These are phyloP conservation scores for Starmerella roubikii DNA, from an alignment of 805 yeast genomes.

Conservation along the genomic window DNA sequence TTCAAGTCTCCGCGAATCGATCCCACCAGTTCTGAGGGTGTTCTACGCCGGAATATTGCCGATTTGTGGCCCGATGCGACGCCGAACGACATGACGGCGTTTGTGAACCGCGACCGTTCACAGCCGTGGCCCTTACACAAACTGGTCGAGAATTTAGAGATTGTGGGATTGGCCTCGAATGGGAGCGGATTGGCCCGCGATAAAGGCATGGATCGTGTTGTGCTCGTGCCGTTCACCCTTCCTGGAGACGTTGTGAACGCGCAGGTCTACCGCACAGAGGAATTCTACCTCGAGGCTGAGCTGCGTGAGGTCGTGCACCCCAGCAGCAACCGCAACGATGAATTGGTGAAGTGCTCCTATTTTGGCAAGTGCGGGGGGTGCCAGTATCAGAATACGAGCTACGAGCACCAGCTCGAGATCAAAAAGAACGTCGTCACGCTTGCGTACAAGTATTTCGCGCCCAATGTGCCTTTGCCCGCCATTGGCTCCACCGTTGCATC, in stretches of 20 bases:
- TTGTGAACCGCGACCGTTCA: constrained; percentile 39
- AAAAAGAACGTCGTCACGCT: constrained; percentile 63
- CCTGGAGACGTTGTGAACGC: constrained; percentile 72
- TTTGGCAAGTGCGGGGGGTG: constrained; percentile 93
- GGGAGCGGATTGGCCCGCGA: constrained; percentile 80
- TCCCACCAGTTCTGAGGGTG: constrained; percentile 69
- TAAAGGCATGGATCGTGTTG: constrained; percentile 44
- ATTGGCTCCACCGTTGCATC: constrained; percentile 56
- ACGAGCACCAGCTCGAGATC: constrained; percentile 55
- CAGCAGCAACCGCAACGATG: constrained; percentile 40
- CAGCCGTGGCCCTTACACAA: constrained; percentile 40
- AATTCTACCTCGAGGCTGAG: constrained; percentile 62
- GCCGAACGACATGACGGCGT: constrained; percentile 46
- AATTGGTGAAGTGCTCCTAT: constrained; percentile 59
- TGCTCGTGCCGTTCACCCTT: constrained; percentile 69
- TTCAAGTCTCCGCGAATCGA: constrained; percentile 55
- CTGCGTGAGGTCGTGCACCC: constrained; percentile 38
- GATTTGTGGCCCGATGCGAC: constrained; percentile 31
- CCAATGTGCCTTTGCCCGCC: constrained; percentile 40
- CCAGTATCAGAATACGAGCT: constrained; percentile 72
- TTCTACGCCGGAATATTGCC: constrained; percentile 58
- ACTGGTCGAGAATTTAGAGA: constrained; percentile 40
- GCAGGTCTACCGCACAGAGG: constrained; percentile 66
- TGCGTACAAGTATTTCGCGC: constrained; percentile 63
- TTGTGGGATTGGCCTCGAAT: constrained; percentile 50